These are phyloP conservation scores for Polygonum maritimum DNA, from an alignment of 148 eudicot genomes.

Conservation along the genomic window DNA sequence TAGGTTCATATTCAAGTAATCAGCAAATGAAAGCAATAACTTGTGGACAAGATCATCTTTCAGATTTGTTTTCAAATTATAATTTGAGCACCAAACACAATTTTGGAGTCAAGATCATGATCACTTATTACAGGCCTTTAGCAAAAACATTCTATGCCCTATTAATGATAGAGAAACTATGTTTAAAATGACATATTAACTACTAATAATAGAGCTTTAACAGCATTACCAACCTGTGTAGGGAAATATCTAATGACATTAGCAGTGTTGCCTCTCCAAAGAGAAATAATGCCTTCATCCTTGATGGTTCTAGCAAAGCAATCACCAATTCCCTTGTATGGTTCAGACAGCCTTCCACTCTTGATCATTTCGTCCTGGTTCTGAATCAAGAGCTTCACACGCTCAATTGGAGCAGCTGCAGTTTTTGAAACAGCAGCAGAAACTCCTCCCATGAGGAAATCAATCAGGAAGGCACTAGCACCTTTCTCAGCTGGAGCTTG, in stretches of 20 bases:
- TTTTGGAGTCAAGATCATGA: background rate
- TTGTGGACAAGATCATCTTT: no score
- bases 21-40: no score
- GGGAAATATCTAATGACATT: constrained; percentile 85
- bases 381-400: constrained; percentile 68
- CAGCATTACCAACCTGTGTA: constrained; percentile 39
- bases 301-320: constrained; percentile 63
- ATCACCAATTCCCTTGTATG: constrained; percentile 59
- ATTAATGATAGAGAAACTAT: no score
- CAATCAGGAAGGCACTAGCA: constrained; percentile 29
- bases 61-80: no score
- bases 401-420: constrained; percentile 79
- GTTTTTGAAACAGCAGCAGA: constrained; percentile 66
- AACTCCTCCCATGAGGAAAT: constrained; percentile 68
- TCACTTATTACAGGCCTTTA: background rate
- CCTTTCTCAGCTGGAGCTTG: constrained; percentile 41
- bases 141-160: no score
- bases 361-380: constrained; percentile 75
- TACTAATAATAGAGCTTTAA: no score
- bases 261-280: constrained; percentile 70
- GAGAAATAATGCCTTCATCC: constrained; percentile 69
- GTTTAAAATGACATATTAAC: no score
- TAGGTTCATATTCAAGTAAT: no score
- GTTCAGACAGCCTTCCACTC: constrained; percentile 58
- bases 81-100: no score